Evolutionary conservation across 257 asterid genomes (phyloP), one percentile per base, ranked within the genome.

Genomic region (Nicotiana knightiana): DNA sequence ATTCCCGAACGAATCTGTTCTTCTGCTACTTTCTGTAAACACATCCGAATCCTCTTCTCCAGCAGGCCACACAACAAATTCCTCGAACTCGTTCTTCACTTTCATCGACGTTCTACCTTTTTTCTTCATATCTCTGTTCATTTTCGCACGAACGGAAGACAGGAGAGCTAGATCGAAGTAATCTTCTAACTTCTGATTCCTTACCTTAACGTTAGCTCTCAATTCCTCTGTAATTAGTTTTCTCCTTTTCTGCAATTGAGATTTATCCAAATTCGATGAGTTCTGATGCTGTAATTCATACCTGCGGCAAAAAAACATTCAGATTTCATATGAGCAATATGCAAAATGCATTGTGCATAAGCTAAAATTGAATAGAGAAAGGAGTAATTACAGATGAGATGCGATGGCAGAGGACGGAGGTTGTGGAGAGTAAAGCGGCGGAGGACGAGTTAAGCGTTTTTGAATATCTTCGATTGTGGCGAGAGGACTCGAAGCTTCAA

Each of bases 371-470:
- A 71, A 13, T 18, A 48, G 79, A 24, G 62, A 13, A 48, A 24
- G 24, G 4, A 26, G 1, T 28, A 28, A 73, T 48, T 83, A 83
- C 86, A 48, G 57, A 39, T 71, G 81, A 79, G 75, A 28, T 24
- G 86, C 28, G 28, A 55, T 2, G 43, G 17, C 51, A 11, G 79
- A 53, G 15, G 78, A 17, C 61, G 81, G 28, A 21, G 46, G 46
- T 24, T 82, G 32, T 4, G 39, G 86, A 58, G 85, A 83, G 33
- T 12, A 24, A 46, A 77, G 80, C 8, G 39, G 21, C 43, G 48
- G 64, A 57, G 88, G 88, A 32, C 88, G 88, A 77, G 48, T 18
- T 55, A 85, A 87, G 84, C 87, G 87, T 77, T 83, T 87, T 76
- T 81, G 84, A 37, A 87, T 87, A 30, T 83, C 83, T 63, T 85